Percentiles rank a stretch among this genome's conserved stretches.
Evolutionary conservation across 2,329 filamentous ascomycete genomes (phyloP).

Genomic region (Stachybotrys elegans): DNA sequence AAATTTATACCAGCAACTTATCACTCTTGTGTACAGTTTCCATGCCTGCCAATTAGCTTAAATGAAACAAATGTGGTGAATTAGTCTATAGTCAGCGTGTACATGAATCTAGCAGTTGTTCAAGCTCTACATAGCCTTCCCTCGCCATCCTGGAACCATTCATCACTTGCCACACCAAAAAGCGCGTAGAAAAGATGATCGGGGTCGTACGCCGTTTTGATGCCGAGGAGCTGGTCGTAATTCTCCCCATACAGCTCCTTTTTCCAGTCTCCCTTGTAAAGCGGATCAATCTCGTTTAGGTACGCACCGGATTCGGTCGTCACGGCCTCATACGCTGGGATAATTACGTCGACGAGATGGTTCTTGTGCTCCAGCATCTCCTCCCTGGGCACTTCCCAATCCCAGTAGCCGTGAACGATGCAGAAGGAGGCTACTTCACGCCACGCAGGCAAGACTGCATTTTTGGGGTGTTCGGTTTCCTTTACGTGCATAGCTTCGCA

Average conservation of each 20-base stretch:
- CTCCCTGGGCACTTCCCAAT: conserved; percentile 2
- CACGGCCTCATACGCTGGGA: conserved; percentile 27
- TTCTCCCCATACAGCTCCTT: conserved; percentile 16
- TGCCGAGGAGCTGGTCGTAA: conserved; percentile 25
- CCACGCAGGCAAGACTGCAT: conserved; percentile 16
- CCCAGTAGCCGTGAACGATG: conserved; percentile 7
- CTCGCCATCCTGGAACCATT: background rate
- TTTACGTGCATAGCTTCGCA: background rate
- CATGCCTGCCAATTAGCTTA: too few relatives aligned
- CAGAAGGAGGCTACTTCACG: conserved; percentile 9
- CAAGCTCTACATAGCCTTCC: background rate
- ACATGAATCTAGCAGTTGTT: too few relatives aligned
- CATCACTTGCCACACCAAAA: background rate
- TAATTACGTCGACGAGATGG: conserved; percentile 24
- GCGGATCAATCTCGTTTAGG: conserved; percentile 39
- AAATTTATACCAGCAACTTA: too few relatives aligned
- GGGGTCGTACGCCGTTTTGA: conserved; percentile 43
- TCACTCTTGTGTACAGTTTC: too few relatives aligned
- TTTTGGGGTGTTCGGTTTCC: conserved; percentile 5
- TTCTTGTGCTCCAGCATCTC: conserved; percentile 2
- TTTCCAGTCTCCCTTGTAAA: conserved; percentile 5
- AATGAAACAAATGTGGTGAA: too few relatives aligned
- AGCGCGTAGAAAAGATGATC: conserved; percentile 33
- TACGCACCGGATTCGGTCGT: conserved; percentile 34
- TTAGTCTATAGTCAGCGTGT: too few relatives aligned